Evolutionary conservation across 768 basidiomycete genomes (phyloP).

Genomic region (Lentinula boryana): DNA sequence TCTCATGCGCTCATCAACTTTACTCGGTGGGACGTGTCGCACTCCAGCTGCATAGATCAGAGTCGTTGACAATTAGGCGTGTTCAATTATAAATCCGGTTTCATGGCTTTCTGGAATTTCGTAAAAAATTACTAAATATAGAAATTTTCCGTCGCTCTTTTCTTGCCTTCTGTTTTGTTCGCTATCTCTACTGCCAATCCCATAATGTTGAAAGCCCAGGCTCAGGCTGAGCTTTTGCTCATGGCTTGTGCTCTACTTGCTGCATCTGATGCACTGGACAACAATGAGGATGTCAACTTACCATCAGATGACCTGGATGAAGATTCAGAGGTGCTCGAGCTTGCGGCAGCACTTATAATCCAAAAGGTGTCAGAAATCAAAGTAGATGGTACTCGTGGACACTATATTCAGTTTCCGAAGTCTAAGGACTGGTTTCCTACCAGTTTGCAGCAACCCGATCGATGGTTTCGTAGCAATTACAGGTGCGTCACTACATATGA

Average conservation of each 20-base stretch:
- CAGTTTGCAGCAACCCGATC: slow-evolving; percentile 9
- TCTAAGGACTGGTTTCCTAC: slow-evolving; percentile 11
- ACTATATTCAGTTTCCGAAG: slow-evolving; percentile 11
- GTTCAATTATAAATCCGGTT: too few relatives aligned
- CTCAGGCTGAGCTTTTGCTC: background rate
- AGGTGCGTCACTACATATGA: background rate
- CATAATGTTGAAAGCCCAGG: background rate
- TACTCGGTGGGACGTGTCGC: too few relatives aligned
- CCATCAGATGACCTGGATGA: background rate
- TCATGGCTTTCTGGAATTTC: too few relatives aligned
- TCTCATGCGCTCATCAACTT: too few relatives aligned
- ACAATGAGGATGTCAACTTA: background rate
- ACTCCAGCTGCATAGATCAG: too few relatives aligned
- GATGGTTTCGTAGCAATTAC: slow-evolving; percentile 8
- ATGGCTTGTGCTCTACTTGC: background rate
- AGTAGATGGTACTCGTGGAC: slow-evolving; percentile 5
- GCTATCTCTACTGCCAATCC: background rate
- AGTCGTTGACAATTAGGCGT: slow-evolving; percentile 52
- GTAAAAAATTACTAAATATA: too few relatives aligned
- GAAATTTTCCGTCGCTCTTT: background rate
- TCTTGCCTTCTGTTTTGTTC: background rate
- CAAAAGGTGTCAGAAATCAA: background rate
- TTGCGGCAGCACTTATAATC: background rate
- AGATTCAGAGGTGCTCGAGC: background rate
- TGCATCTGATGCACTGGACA: background rate